Evolutionary conservation across 306 rosid species (phyloP).

Genomic region (Pyrus pyrifolia): DNA sequence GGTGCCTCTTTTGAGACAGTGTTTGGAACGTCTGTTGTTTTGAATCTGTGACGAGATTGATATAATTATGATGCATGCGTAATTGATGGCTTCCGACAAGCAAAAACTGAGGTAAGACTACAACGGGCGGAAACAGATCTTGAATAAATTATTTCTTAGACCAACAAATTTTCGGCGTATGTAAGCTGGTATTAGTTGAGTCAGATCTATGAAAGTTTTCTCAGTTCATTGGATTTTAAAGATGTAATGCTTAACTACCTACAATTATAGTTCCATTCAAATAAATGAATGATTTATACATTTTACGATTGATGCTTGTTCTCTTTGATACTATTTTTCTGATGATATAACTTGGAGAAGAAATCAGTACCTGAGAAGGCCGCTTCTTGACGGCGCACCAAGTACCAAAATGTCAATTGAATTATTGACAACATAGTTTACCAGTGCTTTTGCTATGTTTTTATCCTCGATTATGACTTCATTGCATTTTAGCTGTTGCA

Average conservation of each 20-base stretch:
- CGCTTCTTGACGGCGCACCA: conserved; percentile 5
- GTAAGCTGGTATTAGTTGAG: too few relatives aligned
- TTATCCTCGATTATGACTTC: conserved; percentile 57
- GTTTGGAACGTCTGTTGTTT: conserved; percentile 45
- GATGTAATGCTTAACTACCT: too few relatives aligned
- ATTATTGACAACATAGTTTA: conserved; percentile 30
- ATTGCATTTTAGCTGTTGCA: conserved; percentile 56
- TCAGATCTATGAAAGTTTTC: too few relatives aligned
- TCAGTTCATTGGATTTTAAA: too few relatives aligned
- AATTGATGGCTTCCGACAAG: background rate
- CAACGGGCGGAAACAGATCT: background rate
- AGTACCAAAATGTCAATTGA: conserved; percentile 55
- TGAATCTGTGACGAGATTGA: conserved; percentile 47
- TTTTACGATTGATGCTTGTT: too few relatives aligned
- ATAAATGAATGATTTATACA: too few relatives aligned
- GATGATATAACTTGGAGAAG: too few relatives aligned
- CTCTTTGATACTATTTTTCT: too few relatives aligned
- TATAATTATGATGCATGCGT: background rate
- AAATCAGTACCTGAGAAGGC: conserved; percentile 50
- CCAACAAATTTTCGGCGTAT: too few relatives aligned
- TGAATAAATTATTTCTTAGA: too few relatives aligned
- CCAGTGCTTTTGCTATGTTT: conserved; percentile 51
- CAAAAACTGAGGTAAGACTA: background rate
- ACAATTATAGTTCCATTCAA: too few relatives aligned
- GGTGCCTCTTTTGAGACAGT: conserved; percentile 60